Evolutionary conservation across 805 yeast genomes (phyloP), one percentile per base, ranked within the genome.

Genomic region (Ascoidea rubescens): DNA sequence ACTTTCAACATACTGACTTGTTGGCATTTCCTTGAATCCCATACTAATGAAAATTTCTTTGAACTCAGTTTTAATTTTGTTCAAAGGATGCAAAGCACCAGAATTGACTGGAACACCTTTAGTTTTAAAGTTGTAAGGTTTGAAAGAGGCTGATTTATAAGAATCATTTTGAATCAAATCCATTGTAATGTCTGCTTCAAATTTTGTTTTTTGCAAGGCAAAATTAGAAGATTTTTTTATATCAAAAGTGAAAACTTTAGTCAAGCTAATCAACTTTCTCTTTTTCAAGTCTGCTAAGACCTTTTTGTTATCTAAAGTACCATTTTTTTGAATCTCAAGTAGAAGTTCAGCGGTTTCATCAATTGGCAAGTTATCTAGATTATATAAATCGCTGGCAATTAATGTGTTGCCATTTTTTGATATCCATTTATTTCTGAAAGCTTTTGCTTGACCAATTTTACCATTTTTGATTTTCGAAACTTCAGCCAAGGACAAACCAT

Each of bases 21-120:
- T 84, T 55, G 99, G 96, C 99, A 93, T 93, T 72, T 93, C 99
- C 32, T 93, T 81, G 81, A 93, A 93, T 5, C 99, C 99, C 90
- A 93, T 82, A 45, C 93, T 82, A 72, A 93, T 91, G 80, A 93
- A 93, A 64, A 93, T 91, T 69, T 90, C 96, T 72, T 99, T 80
- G 72, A 93, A 93, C 69, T 93, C 99, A 70, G 91, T 97, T 64
- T 97, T 81, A 54, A 93, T 98, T 70, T 93, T 93, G 74, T 82
- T 88, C 62, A 93, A 77, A 44, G 99, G 99, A 69, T 93, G 99
- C 61, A 93, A 75, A 48, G 98, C 96, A 65, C 99, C 99, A 31
- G 95, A 77, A 46, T 71, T 73, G 50, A 97, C 91, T 57, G 74
- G 71, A 48, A 86, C 78, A 66, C 99, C 99, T 73, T 93, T 95